phyloP scores from a whole-genome alignment of 345 rosid genomes.

The Citrus glauca region DNA sequence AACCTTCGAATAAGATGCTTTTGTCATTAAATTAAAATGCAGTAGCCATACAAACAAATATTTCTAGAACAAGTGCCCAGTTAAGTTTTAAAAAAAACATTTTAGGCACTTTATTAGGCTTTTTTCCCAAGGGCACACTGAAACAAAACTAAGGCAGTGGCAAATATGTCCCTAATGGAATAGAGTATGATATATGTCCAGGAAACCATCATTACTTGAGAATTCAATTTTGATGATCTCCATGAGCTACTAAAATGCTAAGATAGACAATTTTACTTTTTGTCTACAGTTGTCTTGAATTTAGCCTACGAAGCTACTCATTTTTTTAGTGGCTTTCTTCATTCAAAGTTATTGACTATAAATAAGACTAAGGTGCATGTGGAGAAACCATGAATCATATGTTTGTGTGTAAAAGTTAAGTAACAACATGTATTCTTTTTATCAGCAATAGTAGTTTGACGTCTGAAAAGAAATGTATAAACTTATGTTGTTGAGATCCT shows the following conservation, averaged over 20 bases:
- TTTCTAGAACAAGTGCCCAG: too few species aligned
- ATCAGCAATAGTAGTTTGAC: not conserved
- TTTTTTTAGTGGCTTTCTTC: too few species aligned
- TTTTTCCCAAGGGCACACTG: too few species aligned
- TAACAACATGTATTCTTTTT: not conserved
- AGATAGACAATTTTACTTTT: not conserved
- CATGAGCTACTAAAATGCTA: not conserved
- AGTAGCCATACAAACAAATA: too few species aligned
- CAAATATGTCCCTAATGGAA: not conserved
- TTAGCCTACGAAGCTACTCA: too few species aligned
- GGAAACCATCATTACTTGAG: not conserved
- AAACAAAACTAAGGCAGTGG: not conserved
- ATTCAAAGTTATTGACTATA: too few species aligned
- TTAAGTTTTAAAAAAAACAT: too few species aligned
- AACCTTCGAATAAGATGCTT: too few species aligned
- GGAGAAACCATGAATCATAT: not conserved
- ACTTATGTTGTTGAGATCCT: constrained; percentile 44
- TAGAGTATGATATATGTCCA: not conserved
- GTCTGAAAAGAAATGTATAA: not conserved
- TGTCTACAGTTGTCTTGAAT: not conserved
- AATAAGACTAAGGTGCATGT: not conserved
- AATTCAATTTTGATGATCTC: not conserved
- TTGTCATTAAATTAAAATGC: too few species aligned
- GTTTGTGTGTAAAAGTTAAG: not conserved
- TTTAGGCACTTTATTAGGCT: too few species aligned